Percentiles rank a stretch among this genome's conserved stretches.
phyloP scores from a whole-genome alignment of 306 rosid genomes.

The Sechiopsis laciniata region DNA sequence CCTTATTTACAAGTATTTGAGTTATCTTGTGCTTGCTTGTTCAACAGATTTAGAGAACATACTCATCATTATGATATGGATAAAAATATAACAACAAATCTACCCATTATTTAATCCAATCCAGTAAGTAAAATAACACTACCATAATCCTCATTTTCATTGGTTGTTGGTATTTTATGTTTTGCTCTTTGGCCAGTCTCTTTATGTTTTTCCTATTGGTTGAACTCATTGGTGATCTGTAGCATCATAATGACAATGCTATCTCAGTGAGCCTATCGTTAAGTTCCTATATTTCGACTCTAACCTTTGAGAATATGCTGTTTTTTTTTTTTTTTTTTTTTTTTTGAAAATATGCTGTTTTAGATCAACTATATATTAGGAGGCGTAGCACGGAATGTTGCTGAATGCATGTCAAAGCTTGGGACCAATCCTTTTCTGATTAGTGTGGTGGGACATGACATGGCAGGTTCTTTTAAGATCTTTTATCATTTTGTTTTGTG shows the following conservation, averaged over 20 bases:
- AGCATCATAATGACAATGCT: not conserved
- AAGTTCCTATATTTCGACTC: not conserved
- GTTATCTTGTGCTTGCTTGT: slow-evolving; percentile 6
- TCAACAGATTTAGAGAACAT: not conserved
- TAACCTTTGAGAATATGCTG: slow-evolving; percentile 23
- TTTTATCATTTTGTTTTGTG: not conserved
- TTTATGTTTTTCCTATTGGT: not conserved
- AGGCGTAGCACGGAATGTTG: slow-evolving; percentile 92
- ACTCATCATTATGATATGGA: not conserved
- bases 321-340: too few relatives aligned
- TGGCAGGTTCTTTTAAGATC: slow-evolving; percentile 54
- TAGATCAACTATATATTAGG: slow-evolving; percentile 69
- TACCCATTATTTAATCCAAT: not conserved
- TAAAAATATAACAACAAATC: not conserved
- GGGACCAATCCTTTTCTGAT: slow-evolving; percentile 76
- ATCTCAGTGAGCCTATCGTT: not conserved
- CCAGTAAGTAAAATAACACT: not conserved
- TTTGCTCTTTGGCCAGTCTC: not conserved
- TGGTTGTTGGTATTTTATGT: not conserved
- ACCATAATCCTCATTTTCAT: not conserved
- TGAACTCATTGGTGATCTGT: not conserved
- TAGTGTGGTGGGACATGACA: slow-evolving; percentile 73
- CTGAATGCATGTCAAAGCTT: slow-evolving; percentile 84
- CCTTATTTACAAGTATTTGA: not conserved
- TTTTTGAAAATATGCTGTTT: slow-evolving; percentile 21